Percentiles rank a stretch among this genome's conserved stretches.
Conservation (phyloP, 176 grass and related monocot species). For the Aegilops umbellulata region DNA sequence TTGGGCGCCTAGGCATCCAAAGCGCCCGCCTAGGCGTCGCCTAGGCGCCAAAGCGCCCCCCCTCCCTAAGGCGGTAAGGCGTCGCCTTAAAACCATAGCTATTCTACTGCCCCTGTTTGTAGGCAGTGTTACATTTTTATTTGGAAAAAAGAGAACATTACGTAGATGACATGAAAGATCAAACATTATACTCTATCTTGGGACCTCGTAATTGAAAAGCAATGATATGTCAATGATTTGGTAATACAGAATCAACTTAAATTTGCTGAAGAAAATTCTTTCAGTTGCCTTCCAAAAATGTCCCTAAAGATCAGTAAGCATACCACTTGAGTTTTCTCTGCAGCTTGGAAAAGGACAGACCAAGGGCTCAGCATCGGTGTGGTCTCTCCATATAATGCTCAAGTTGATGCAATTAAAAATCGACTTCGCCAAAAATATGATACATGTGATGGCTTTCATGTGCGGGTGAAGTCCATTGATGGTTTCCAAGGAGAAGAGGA, state of each 20-base stretch:
- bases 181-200: neutral
- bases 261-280: neutral
- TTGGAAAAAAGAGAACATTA: neutral
- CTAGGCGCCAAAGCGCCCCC: too few relatives aligned
- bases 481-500: constrained; percentile 80
- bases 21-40: too few relatives aligned
- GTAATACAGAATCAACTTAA: neutral
- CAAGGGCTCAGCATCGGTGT: constrained; percentile 50
- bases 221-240: neutral
- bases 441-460: constrained; percentile 37
- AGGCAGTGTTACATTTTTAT: neutral
- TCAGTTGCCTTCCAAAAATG: neutral
- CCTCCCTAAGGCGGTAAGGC: too few relatives aligned
- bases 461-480: constrained; percentile 69
- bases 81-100: too few relatives aligned
- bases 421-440: constrained; percentile 49
- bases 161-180: neutral
- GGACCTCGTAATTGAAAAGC: neutral
- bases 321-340: neutral
- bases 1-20: too few relatives aligned
- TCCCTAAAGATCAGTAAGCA: neutral
- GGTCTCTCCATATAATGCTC: constrained; percentile 67
- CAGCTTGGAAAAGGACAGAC: constrained; percentile 40
- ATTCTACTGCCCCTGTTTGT: neutral
- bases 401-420: constrained; percentile 55